Conservation (phyloP, 1,284 basidiomycete genomes). For the Termitomyces sp. region DNA sequence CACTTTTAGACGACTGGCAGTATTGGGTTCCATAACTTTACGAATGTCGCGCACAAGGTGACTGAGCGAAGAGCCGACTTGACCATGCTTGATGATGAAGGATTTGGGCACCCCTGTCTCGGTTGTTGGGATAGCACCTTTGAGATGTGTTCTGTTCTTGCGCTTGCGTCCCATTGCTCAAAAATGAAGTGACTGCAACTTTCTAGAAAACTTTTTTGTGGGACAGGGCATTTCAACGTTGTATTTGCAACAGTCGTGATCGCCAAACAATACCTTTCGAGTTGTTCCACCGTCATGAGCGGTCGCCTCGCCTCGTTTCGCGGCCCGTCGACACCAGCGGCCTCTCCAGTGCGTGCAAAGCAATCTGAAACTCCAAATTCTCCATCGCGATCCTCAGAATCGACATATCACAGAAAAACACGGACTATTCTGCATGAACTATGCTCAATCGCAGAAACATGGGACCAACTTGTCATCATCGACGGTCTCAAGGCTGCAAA, state of each 20-base stretch:
- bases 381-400: constrained; percentile 52
- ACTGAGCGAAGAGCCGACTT: constrained; percentile 82
- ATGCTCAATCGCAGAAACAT: constrained; percentile 52
- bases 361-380: constrained; percentile 40
- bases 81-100: constrained; percentile 93
- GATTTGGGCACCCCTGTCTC: constrained; percentile 58
- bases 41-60: constrained; percentile 91
- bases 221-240: not conserved
- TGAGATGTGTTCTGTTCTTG: constrained; percentile 86
- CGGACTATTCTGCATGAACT: constrained; percentile 60
- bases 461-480: constrained; percentile 72
- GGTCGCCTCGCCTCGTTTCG: constrained; percentile 68
- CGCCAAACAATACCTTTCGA: constrained; percentile 20
- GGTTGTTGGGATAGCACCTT: constrained; percentile 37
- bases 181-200: not conserved
- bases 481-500: constrained; percentile 67
- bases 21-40: constrained; percentile 98
- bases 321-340: constrained; percentile 67
- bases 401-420: constrained; percentile 70
- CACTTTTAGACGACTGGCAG: constrained; percentile 85
- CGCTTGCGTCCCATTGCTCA: constrained; percentile 66
- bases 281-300: constrained; percentile 6
- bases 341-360: constrained; percentile 52
- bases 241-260: constrained; percentile 6
- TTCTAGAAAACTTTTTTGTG: constrained; percentile 5